phyloP scores from a whole-genome alignment of 257 asterid species.

The Capsicum chinense region DNA sequence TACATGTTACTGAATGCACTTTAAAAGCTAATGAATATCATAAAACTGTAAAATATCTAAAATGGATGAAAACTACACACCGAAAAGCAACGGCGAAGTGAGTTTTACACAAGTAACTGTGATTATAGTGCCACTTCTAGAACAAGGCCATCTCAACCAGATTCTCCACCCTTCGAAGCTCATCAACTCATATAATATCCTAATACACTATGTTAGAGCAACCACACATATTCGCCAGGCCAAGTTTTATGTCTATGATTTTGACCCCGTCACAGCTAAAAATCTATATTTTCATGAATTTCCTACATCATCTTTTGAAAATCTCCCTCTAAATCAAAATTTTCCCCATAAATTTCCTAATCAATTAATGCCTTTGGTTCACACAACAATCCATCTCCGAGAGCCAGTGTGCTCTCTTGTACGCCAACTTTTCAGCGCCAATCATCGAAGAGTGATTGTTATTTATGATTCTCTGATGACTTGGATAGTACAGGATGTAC shows the following conservation, averaged over 20 bases:
- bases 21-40: neutral
- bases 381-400: constrained; percentile 32
- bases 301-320: neutral
- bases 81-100: neutral
- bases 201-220: constrained; percentile 20
- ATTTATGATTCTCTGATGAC: constrained; percentile 37
- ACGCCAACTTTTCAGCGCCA: neutral
- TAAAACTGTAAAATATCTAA: neutral
- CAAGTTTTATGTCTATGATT: neutral
- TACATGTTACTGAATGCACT: neutral
- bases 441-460: constrained; percentile 28
- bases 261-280: neutral
- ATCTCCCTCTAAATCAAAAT: constrained; percentile 28
- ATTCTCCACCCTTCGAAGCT: constrained; percentile 23
- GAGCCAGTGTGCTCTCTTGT: constrained; percentile 26
- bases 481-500: constrained; percentile 33
- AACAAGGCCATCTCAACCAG: constrained; percentile 33
- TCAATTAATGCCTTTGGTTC: constrained; percentile 31
- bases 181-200: constrained; percentile 19
- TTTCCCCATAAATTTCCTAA: constrained; percentile 29
- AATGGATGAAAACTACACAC: constrained; percentile 1
- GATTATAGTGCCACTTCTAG: constrained; percentile 23
- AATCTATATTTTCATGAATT: constrained; percentile 24
- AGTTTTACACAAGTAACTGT: constrained; percentile 37
- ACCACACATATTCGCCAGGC: constrained; percentile 14